phyloP scores from a whole-genome alignment of 2,329 filamentous ascomycete genomes.

The Graphilbum sp. region DNA sequence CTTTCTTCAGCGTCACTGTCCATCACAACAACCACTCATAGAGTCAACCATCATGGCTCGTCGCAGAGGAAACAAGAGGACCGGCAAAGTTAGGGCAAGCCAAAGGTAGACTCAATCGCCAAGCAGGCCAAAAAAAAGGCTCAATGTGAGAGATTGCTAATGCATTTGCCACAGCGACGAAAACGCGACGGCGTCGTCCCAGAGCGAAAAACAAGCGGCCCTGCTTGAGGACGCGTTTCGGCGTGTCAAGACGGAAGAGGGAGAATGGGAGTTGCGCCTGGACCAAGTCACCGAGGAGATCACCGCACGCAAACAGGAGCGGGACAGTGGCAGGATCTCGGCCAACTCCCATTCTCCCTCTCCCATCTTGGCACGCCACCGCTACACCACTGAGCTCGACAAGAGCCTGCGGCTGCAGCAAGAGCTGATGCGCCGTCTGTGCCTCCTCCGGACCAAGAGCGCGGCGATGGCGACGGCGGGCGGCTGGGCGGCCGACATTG shows the following conservation, averaged over 20 bases:
- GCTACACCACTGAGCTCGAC: neutral
- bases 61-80: neutral
- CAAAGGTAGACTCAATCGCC: neutral
- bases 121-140: neutral
- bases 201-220: neutral
- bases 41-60: neutral
- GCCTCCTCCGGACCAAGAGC: neutral
- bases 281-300: neutral
- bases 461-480: neutral
- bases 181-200: neutral
- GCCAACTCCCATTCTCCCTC: no score
- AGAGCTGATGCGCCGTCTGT: neutral
- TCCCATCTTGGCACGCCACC: neutral
- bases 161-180: neutral
- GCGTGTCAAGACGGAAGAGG: neutral
- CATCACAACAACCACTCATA: neutral
- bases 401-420: neutral
- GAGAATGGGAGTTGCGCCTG: neutral
- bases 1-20: neutral
- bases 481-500: neutral
- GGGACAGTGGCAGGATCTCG: neutral
- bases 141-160: neutral
- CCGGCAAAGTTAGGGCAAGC: neutral
- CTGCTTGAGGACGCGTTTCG: neutral
- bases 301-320: neutral